phyloP scores from a whole-genome alignment of 202 grass and related monocot genomes.

The Saccharum hybrid region DNA sequence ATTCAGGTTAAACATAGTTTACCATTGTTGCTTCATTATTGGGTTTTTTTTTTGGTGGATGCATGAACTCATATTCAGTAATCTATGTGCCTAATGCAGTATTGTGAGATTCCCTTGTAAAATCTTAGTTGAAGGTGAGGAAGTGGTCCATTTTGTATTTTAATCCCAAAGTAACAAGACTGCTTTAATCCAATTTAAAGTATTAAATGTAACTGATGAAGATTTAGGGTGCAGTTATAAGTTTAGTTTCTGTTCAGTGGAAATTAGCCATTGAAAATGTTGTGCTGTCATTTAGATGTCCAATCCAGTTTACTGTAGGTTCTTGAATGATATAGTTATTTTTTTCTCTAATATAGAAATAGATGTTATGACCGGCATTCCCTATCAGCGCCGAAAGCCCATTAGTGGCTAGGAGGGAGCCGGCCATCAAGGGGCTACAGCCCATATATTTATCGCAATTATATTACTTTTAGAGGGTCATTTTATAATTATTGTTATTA shows the following conservation, averaged over 20 bases:
- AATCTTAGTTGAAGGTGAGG: not conserved
- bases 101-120: not conserved
- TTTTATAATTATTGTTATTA: no score
- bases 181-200: not conserved
- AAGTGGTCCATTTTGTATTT: not conserved
- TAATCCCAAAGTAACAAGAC: not conserved
- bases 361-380: no score
- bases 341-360: not conserved
- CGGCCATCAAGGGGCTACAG: no score
- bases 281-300: not conserved
- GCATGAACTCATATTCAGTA: not conserved
- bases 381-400: no score
- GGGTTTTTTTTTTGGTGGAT: not conserved
- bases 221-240: not conserved
- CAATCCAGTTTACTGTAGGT: not conserved
- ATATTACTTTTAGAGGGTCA: no score
- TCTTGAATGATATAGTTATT: not conserved
- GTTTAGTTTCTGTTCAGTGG: not conserved
- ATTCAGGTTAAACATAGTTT: not conserved
- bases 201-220: conserved; percentile 7
- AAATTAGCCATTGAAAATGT: not conserved
- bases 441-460: no score
- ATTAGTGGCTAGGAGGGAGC: no score
- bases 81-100: not conserved
- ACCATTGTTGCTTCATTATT: not conserved